These are phyloP conservation scores for Pseudogymnoascus sp. DNA, from an alignment of 2,329 filamentous ascomycete species.

Conservation along the genomic window DNA sequence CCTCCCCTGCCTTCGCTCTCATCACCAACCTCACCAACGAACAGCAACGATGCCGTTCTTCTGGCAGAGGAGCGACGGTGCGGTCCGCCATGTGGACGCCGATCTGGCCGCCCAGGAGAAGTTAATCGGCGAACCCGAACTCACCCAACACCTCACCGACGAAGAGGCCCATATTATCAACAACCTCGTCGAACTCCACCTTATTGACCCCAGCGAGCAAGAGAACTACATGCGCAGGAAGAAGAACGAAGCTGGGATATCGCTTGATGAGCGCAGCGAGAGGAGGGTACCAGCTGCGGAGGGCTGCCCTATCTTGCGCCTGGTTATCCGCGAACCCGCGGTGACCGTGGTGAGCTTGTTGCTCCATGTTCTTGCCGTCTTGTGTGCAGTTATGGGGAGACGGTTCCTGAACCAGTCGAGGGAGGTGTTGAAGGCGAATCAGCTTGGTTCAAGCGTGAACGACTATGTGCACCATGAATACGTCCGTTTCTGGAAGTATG, in stretches of 20 bases:
- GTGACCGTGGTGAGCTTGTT: not conserved
- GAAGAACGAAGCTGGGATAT: not conserved
- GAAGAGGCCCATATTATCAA: not conserved
- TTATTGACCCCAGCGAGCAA: not conserved
- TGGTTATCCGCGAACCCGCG: not conserved
- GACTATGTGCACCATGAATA: not conserved
- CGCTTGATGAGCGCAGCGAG: not conserved
- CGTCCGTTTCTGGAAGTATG: not conserved
- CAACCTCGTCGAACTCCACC: conserved; percentile 1
- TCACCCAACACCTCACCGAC: not conserved
- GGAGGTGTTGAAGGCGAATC: not conserved
- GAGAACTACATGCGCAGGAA: not conserved
- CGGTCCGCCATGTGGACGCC: not conserved
- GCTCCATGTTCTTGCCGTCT: not conserved
- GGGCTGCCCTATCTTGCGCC: not conserved
- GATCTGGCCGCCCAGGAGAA: not conserved
- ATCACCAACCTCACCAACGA: not conserved
- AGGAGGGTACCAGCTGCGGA: not conserved
- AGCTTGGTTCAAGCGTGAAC: too few species aligned
- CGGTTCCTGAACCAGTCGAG: not conserved
- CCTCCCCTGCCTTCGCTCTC: not conserved
- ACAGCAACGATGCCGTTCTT: not conserved
- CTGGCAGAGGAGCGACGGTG: not conserved
- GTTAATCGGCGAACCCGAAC: not conserved
- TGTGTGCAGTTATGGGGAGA: not conserved